Conservation (phyloP, 2,329 filamentous ascomycete genomes). For the Talaromyces sp. region DNA sequence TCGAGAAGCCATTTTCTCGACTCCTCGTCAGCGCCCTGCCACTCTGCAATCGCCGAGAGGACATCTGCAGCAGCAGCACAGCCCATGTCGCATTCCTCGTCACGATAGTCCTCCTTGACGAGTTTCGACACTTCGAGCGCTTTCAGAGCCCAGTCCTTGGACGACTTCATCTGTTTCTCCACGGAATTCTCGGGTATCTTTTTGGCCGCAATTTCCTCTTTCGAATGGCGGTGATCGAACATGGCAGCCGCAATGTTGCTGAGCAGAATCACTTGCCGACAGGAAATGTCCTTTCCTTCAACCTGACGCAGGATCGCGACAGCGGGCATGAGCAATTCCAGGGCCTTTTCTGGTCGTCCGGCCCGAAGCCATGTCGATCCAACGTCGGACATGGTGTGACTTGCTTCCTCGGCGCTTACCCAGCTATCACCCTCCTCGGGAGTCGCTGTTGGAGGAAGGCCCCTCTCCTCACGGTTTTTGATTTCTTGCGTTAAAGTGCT, state of each 20-base stretch:
- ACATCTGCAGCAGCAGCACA: constrained; percentile 74
- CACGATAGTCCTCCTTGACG: constrained; percentile 49
- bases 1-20: constrained; percentile 65
- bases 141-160: constrained; percentile 11
- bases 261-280: constrained; percentile 68
- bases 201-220: constrained; percentile 20
- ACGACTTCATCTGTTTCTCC: constrained; percentile 7
- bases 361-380: constrained; percentile 69
- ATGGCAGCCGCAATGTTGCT: constrained; percentile 54
- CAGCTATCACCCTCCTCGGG: constrained; percentile 28
- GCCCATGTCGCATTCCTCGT: constrained; percentile 73
- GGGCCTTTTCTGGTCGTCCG: constrained; percentile 71
- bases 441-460: constrained; percentile 60
- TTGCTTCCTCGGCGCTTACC: constrained; percentile 34
- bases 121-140: constrained; percentile 8
- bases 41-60: constrained; percentile 74
- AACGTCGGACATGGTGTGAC: constrained; percentile 49
- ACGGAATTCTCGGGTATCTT: constrained; percentile 66
- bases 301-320: constrained; percentile 57
- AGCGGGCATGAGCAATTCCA: constrained; percentile 82
- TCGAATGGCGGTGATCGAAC: constrained; percentile 21
- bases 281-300: constrained; percentile 46
- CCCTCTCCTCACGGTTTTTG: constrained; percentile 59
- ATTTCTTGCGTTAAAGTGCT: constrained; percentile 73
- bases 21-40: constrained; percentile 59